phyloP scores from a whole-genome alignment of 345 rosid genomes.

The Arabidopsis arenosa region DNA sequence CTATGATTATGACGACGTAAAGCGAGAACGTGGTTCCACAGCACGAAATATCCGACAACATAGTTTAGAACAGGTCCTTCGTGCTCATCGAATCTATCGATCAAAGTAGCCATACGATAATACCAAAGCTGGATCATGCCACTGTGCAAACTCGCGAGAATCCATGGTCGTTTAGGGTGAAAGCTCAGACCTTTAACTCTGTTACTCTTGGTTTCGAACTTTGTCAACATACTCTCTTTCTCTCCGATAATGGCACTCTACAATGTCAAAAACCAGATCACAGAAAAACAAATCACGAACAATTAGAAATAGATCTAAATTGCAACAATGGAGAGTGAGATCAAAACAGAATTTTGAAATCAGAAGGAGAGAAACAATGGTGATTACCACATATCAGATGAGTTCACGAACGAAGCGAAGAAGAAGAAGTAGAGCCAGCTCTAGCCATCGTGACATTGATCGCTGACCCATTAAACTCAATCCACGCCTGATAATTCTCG shows the following conservation, averaged over 20 bases:
- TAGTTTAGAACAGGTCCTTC: slow-evolving; percentile 99
- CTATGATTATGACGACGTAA: no score
- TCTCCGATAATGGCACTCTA: neutral
- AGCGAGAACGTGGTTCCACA: no score
- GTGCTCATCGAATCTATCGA: slow-evolving; percentile 76
- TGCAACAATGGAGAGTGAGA: slow-evolving; percentile 10
- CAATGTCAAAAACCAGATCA: neutral
- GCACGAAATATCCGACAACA: no score
- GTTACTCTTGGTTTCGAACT: slow-evolving; percentile 92
- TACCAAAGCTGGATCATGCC: slow-evolving; percentile 98
- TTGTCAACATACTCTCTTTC: slow-evolving; percentile 61
- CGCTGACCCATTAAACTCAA: slow-evolving; percentile 59
- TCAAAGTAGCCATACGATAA: slow-evolving; percentile 89
- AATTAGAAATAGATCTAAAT: slow-evolving; percentile 7
- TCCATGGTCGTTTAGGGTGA: slow-evolving; percentile 91
- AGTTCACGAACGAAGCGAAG: neutral
- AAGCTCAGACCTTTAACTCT: slow-evolving; percentile 94
- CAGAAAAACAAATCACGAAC: neutral
- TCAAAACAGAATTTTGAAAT: neutral
- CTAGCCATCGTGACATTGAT: slow-evolving; percentile 50
- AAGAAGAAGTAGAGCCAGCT: slow-evolving; percentile 37
- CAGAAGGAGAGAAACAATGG: neutral
- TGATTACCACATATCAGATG: slow-evolving; percentile 8
- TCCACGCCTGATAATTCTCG: slow-evolving; percentile 82
- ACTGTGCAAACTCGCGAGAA: slow-evolving; percentile 92